Percentiles rank a stretch among this genome's conserved stretches.
These are phyloP conservation scores for Euphorbia pulcherrima DNA, from an alignment of 345 rosid species.

Conservation along the genomic window DNA sequence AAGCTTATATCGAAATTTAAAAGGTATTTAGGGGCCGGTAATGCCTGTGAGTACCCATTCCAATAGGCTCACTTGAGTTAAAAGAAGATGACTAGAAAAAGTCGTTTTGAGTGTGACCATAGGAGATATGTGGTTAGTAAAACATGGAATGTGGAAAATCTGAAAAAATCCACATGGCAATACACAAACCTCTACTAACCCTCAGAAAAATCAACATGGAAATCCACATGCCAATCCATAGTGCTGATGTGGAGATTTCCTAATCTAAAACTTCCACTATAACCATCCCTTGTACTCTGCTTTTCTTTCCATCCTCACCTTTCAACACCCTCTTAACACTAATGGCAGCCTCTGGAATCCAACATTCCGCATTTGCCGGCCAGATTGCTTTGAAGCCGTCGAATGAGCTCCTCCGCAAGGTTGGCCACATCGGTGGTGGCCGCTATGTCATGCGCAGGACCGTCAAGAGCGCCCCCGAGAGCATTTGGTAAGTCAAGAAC, in stretches of 20 bases:
- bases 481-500: conserved; percentile 83
- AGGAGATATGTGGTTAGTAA: no score
- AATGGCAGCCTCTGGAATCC: conserved; percentile 87
- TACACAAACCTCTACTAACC: conserved; percentile 22
- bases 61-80: no score
- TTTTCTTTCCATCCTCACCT: conserved; percentile 37
- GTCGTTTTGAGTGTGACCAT: no score
- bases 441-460: conserved; percentile 79
- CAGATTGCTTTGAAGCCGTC: conserved; percentile 64
- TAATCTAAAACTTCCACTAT: conserved; percentile 40
- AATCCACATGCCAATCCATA: conserved; percentile 37
- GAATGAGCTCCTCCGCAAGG: conserved; percentile 68
- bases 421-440: conserved; percentile 55
- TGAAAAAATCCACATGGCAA: conserved; percentile 39
- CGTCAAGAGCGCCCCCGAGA: conserved; percentile 65
- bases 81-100: no score
- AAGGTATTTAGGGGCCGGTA: no score
- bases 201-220: conserved; percentile 30
- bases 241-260: conserved; percentile 48
- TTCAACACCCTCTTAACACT: conserved; percentile 9
- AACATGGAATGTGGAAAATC: conserved; percentile 20
- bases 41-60: no score
- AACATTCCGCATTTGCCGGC: conserved; percentile 78
- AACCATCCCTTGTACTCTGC: conserved; percentile 16
- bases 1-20: no score